A percentile compares a stretch with the other conserved stretches of the same genome.
These are phyloP conservation scores for Lactarius deliciosus DNA, from an alignment of 768 basidiomycete species.

Conservation along the genomic window DNA sequence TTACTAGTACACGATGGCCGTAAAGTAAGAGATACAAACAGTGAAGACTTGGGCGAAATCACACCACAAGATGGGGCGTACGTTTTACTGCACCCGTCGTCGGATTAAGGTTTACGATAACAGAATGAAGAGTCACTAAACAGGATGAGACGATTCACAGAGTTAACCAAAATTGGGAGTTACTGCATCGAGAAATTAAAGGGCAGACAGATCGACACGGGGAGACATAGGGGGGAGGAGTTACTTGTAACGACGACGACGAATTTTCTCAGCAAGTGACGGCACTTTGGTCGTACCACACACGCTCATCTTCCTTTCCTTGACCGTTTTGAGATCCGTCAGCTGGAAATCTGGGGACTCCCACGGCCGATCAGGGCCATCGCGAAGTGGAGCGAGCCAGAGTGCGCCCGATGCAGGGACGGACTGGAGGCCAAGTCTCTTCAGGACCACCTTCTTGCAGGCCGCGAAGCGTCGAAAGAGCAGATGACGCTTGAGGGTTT, in stretches of 20 bases:
- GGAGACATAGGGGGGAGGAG: background rate
- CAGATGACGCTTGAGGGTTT: conserved; percentile 18
- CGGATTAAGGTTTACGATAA: conserved; percentile 18
- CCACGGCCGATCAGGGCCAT: conserved; percentile 23
- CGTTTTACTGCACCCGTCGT: background rate
- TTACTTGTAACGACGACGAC: conserved; percentile 23
- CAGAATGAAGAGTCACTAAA: conserved; percentile 5
- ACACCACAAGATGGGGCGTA: background rate
- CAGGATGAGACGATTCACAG: conserved; percentile 8
- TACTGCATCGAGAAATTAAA: conserved; percentile 8
- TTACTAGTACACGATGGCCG: background rate
- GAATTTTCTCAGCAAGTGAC: background rate
- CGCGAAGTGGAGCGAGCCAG: conserved; percentile 12
- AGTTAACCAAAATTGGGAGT: conserved; percentile 20
- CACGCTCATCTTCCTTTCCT: conserved; percentile 5
- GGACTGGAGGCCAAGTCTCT: background rate
- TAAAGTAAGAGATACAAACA: conserved; percentile 2
- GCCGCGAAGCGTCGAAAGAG: background rate
- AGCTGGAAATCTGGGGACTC: conserved; percentile 12
- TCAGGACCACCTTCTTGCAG: conserved; percentile 5
- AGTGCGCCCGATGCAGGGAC: conserved; percentile 2
- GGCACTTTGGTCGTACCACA: background rate
- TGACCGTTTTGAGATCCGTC: conserved; percentile 14
- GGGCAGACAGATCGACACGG: background rate
- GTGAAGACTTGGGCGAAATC: background rate